These are phyloP conservation scores for Tricharina praecox DNA, from an alignment of 495 filamentous ascomycete genomes.

Conservation along the genomic window DNA sequence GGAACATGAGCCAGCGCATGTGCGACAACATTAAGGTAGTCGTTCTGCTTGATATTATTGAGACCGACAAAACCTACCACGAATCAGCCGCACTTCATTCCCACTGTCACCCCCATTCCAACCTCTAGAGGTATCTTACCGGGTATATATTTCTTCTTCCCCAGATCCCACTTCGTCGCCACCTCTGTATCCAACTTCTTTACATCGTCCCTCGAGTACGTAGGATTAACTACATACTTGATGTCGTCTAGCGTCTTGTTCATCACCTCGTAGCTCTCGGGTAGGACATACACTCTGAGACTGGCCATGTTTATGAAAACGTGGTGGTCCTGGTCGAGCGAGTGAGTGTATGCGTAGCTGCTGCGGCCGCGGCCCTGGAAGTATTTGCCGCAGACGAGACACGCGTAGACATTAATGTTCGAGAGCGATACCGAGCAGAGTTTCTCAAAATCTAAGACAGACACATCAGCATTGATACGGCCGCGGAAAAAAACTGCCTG, in stretches of 20 bases:
- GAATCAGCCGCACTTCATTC: no score
- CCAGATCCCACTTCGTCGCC: conserved; percentile 58
- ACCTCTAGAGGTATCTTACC: no score
- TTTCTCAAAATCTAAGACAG: conserved; percentile 97
- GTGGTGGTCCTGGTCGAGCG: conserved; percentile 85
- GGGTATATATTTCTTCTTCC: conserved; percentile 67
- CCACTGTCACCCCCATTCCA: no score
- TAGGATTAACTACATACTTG: conserved; percentile 94
- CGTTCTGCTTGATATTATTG: conserved; percentile 99
- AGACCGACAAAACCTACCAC: conserved; percentile 85
- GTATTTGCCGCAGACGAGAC: conserved; percentile 93
- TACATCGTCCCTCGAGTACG: conserved; percentile 62
- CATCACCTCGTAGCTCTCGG: conserved; percentile 92
- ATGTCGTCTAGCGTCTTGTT: conserved; percentile 95
- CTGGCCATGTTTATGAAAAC: conserved; percentile 95
- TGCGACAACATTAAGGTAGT: conserved; percentile 94
- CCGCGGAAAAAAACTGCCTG: neutral
- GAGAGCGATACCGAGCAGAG: conserved; percentile 87
- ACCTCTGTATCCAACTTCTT: conserved; percentile 61
- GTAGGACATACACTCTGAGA: conserved; percentile 87
- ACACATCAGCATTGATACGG: conserved; percentile 30
- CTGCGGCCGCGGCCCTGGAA: conserved; percentile 88
- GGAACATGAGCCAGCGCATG: conserved; percentile 81
- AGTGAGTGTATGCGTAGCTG: conserved; percentile 93
- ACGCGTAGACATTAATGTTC: conserved; percentile 98